Conservation (phyloP, 148 eudicot genomes). For the Oxyria digyna region DNA sequence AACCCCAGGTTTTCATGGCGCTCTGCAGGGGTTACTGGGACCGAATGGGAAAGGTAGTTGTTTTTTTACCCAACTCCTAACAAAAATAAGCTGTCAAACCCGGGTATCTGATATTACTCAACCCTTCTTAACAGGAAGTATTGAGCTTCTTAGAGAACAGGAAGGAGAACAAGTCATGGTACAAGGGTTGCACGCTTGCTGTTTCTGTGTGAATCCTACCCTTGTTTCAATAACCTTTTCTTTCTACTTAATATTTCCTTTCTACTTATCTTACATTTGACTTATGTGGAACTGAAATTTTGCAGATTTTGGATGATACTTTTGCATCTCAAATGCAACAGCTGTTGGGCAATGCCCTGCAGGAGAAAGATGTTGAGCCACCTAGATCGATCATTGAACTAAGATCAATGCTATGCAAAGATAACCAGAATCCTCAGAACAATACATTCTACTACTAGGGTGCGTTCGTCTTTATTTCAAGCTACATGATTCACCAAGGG, state of each 20-base stretch:
- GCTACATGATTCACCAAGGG: neutral
- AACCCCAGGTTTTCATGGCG: conserved; percentile 53
- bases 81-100: neutral
- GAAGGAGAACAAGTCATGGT: conserved; percentile 82
- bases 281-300: neutral
- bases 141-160: conserved; percentile 69
- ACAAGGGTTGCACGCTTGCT: conserved; percentile 59
- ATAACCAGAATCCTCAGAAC: conserved; percentile 34
- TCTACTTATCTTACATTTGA: neutral
- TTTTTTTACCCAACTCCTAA: neutral
- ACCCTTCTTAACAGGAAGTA: conserved; percentile 38
- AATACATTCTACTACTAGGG: conserved; percentile 37
- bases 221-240: neutral
- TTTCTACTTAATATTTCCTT: neutral
- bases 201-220: conserved; percentile 50
- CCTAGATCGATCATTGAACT: conserved; percentile 64
- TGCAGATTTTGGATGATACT: conserved; percentile 69
- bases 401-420: conserved; percentile 64
- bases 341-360: conserved; percentile 55
- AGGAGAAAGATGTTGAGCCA: conserved; percentile 67
- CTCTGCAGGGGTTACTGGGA: conserved; percentile 77
- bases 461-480: neutral
- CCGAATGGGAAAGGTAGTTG: conserved; percentile 70
- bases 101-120: neutral
- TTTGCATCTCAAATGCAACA: conserved; percentile 82